Conservation (phyloP, 179 eudicot genomes). For the Spergularia azorica region DNA sequence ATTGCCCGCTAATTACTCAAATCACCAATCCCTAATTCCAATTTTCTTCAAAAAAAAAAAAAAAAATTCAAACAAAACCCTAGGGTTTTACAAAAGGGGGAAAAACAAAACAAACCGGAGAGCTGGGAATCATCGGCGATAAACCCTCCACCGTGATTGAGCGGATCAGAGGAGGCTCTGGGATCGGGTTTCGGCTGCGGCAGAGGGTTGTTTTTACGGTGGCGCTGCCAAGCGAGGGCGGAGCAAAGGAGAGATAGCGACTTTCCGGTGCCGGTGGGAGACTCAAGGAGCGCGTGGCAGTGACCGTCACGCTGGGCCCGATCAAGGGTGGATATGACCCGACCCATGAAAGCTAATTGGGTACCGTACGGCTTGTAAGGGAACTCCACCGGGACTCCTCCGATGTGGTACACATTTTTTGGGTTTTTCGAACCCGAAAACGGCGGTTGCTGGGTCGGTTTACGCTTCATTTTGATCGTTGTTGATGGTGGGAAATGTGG, state of each 20-base stretch:
- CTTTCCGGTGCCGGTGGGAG: slow-evolving; percentile 90
- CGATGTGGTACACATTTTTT: slow-evolving; percentile 46
- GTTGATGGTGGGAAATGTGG: neutral
- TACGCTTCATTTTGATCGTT: neutral
- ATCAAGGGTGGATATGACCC: slow-evolving; percentile 85
- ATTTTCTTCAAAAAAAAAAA: neutral
- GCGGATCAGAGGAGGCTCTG: slow-evolving; percentile 61
- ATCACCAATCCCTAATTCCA: neutral
- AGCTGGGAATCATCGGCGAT: slow-evolving; percentile 72
- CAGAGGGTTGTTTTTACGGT: slow-evolving; percentile 29
- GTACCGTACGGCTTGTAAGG: slow-evolving; percentile 93
- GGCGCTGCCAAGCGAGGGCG: slow-evolving; percentile 85
- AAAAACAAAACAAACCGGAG: slow-evolving; percentile 36
- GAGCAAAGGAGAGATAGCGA: slow-evolving; percentile 87
- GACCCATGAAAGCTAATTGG: slow-evolving; percentile 89
- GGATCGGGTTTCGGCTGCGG: slow-evolving; percentile 48
- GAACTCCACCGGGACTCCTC: slow-evolving; percentile 82
- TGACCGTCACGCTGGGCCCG: slow-evolving; percentile 75
- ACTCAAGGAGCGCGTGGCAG: slow-evolving; percentile 85
- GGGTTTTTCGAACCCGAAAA: neutral
- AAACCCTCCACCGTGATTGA: slow-evolving; percentile 81
- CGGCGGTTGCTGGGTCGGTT: neutral
- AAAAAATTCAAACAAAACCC: neutral
- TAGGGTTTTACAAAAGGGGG: neutral
- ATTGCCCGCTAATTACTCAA: neutral